A percentile compares a stretch with the other conserved stretches of the same genome.
These are phyloP conservation scores for Scalesia atractyloides DNA, from an alignment of 129 eudicot genomes.

Conservation along the genomic window DNA sequence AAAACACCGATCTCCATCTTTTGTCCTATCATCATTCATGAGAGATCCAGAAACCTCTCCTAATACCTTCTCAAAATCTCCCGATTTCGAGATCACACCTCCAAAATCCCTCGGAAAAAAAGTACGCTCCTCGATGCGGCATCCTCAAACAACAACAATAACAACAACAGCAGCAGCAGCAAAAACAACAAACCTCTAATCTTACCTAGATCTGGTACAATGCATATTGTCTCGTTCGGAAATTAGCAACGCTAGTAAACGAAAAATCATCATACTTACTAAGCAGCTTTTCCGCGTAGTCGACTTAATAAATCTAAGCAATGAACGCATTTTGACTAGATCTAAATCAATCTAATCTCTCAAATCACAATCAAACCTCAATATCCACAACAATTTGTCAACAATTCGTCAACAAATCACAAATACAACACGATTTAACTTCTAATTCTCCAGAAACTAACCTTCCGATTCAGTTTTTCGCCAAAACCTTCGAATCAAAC, in stretches of 20 bases:
- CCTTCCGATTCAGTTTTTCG: not conserved
- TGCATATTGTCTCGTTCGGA: not conserved
- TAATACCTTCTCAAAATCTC: slow-evolving; percentile 47
- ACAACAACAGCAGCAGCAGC: no score
- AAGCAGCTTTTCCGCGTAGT: slow-evolving; percentile 31
- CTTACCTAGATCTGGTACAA: slow-evolving; percentile 5
- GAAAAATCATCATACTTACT: slow-evolving; percentile 30
- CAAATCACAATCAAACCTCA: not conserved
- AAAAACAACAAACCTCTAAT: slow-evolving; percentile 4
- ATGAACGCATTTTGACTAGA: slow-evolving; percentile 28
- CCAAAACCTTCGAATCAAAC: not conserved
- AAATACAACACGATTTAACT: no score
- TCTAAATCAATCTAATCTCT: no score
- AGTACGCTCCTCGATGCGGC: slow-evolving; percentile 81
- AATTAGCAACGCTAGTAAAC: slow-evolving; percentile 18
- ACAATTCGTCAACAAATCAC: not conserved
- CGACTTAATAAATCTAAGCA: slow-evolving; percentile 28
- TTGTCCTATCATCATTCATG: not conserved
- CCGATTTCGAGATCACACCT: slow-evolving; percentile 23
- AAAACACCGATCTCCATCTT: not conserved
- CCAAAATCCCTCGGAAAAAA: slow-evolving; percentile 72
- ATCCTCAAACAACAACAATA: slow-evolving; percentile 12
- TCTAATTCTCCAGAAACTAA: no score
- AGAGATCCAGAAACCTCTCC: slow-evolving; percentile 3
- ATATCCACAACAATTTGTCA: not conserved